phyloP scores from a whole-genome alignment of 345 rosid genomes.

The Mercurialis annua region DNA sequence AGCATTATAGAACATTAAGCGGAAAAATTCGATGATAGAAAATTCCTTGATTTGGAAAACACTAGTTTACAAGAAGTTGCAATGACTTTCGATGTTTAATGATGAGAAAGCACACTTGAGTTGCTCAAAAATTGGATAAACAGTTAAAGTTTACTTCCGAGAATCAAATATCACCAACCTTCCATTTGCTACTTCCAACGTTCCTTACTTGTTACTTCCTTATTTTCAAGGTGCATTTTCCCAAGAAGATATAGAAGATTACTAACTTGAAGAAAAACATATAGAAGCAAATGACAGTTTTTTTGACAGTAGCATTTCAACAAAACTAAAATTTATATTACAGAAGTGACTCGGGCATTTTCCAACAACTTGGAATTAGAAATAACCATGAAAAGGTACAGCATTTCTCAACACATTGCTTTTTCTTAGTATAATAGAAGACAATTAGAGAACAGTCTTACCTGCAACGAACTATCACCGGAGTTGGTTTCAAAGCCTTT shows the following conservation, averaged over 20 bases:
- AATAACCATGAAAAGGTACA: not conserved
- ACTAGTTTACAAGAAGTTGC: not conserved
- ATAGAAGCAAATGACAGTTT: not conserved
- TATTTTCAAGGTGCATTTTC: not conserved
- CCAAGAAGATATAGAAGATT: not conserved
- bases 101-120: not conserved
- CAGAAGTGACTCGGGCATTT: not conserved
- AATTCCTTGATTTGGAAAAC: not conserved
- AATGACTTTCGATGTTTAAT: not conserved
- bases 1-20: not conserved
- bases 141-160: not conserved
- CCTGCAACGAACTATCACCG: constrained; percentile 89
- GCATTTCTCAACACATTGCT: not conserved
- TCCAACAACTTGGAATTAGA: not conserved
- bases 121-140: not conserved
- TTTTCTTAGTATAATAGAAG: not conserved
- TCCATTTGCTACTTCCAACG: no score
- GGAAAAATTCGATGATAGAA: not conserved
- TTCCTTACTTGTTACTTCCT: not conserved
- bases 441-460: constrained; percentile 25
- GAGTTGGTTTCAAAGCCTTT: constrained; percentile 83
- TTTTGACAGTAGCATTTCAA: not conserved
- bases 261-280: not conserved
- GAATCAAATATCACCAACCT: not conserved
- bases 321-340: not conserved